Conservation (phyloP, 2,329 filamentous ascomycete genomes). For the Curvularia eragrostidis region DNA sequence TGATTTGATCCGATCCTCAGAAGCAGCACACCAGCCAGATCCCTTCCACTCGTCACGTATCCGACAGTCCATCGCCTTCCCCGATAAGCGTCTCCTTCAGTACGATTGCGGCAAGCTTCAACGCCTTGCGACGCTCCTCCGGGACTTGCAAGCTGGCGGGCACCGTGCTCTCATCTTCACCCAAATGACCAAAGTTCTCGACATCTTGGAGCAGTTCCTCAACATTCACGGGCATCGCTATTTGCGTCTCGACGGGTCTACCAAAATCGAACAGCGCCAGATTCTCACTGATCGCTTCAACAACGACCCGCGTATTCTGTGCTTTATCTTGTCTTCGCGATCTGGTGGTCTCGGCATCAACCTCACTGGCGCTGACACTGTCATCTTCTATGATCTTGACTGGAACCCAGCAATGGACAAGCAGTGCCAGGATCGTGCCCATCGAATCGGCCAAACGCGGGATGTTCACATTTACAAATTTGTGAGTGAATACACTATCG, state of each 20-base stretch:
- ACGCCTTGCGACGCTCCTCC: conserved; percentile 82
- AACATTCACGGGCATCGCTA: conserved; percentile 99
- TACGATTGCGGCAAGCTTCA: conserved; percentile 98
- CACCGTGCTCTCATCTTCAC: conserved; percentile 98
- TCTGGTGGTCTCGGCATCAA: conserved; percentile 97
- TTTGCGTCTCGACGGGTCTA: conserved; percentile 92
- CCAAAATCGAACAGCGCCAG: conserved; percentile 93
- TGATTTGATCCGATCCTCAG: conserved; percentile 63
- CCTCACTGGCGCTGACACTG: conserved; percentile 92
- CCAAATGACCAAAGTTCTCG: conserved; percentile 98
- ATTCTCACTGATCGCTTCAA: conserved; percentile 98
- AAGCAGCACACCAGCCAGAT: conserved; percentile 66
- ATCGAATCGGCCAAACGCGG: conserved; percentile 95
- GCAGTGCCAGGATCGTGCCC: conserved; percentile 96
- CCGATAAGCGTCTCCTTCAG: conserved; percentile 92
- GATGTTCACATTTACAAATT: conserved; percentile 94
- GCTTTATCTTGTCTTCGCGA: conserved; percentile 93
- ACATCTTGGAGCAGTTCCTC: conserved; percentile 96
- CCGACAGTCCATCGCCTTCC: conserved; percentile 92
- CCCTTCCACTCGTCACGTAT: conserved; percentile 95
- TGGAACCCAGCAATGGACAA: conserved; percentile 99
- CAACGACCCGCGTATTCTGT: conserved; percentile 86
- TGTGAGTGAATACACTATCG: conserved; percentile 74
- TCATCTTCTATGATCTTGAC: conserved; percentile 98
- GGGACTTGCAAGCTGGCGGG: conserved; percentile 84